phyloP scores from a whole-genome alignment of 441 rosid species.

The Euphorbia schlechtendalii region DNA sequence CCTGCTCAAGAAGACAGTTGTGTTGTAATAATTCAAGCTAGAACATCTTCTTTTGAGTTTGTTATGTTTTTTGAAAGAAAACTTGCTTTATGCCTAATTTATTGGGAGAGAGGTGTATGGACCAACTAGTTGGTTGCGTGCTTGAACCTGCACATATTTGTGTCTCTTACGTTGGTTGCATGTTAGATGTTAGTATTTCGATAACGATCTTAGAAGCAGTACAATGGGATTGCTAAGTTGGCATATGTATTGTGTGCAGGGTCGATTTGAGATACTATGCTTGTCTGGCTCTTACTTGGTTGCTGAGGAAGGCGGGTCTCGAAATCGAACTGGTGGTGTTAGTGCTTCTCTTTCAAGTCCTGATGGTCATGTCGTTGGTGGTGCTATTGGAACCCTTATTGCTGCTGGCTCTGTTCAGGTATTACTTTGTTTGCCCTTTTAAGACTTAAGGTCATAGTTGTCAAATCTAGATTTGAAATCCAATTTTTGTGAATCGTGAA shows the following conservation, averaged over 20 bases:
- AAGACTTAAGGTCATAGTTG: no score
- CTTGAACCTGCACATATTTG: no score
- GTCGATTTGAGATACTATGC: conserved; percentile 87
- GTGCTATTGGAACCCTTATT: conserved; percentile 71
- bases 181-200: neutral
- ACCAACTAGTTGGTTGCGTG: no score
- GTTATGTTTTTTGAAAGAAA: no score
- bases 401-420: conserved; percentile 93
- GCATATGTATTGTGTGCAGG: conserved; percentile 46
- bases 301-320: conserved; percentile 79
- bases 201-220: neutral
- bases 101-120: no score
- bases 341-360: conserved; percentile 91
- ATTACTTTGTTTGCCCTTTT: conserved; percentile 15
- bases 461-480: no score
- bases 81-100: neutral
- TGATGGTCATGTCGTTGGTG: conserved; percentile 90
- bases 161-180: no score
- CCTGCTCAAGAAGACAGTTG: no score
- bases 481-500: no score
- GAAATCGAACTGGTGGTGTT: conserved; percentile 75
- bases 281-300: conserved; percentile 91
- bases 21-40: neutral
- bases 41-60: no score
- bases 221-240: conserved; percentile 10